Evolutionary conservation across 2,329 filamentous ascomycete species (phyloP), one percentile per base, ranked within the genome.

Genomic region (Daldinia eschscholtzii): DNA sequence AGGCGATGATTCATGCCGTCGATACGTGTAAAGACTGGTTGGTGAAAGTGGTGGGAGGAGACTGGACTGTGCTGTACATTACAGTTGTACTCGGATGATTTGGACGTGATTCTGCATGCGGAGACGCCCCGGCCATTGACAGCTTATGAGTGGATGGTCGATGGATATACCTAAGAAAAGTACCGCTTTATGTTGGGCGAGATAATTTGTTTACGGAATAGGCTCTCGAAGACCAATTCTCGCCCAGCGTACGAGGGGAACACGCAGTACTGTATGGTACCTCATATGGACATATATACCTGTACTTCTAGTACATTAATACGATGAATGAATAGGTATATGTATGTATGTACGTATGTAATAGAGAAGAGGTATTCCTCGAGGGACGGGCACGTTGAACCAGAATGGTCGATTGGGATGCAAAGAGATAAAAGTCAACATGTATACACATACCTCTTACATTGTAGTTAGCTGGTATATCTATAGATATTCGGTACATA

Each of bases 61-160:
- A 64, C 56, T 64, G 66, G 70, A 67, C 63, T 67, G 70, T 59
- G 70, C 64, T 67, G 67, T 70, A 68, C 67, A 67, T 63, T 72
- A 70, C 67, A 70, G 70, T 70, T 72, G 70, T 72, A 72, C 70
- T 72, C 70, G 70, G 70, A 72, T 72, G 70, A 72, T 72, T 70
- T 72, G 70, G 67, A 64, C 67, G 69, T 71, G 66, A 71, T 69
- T 66, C 62, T 69, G 65, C 66, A 68, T 65, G 66, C 66, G 67
- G 66, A 71, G 65, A 39, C 37, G 68, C 42, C 62, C 68, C 65
- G 68, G 68, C 68, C 57, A 68, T 52, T 59, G 58, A 48, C 39
- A 63, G 62, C 56, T 59, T 33, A 48, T 62, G 44, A 63, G 57
- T 70, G 62, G 69, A 61, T 41, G 53, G 33, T 35, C 7, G 33